Evolutionary conservation across 2,329 filamentous ascomycete genomes (phyloP), one percentile per base, ranked within the genome.

Genomic region (Nigrograna mackinnonii): DNA sequence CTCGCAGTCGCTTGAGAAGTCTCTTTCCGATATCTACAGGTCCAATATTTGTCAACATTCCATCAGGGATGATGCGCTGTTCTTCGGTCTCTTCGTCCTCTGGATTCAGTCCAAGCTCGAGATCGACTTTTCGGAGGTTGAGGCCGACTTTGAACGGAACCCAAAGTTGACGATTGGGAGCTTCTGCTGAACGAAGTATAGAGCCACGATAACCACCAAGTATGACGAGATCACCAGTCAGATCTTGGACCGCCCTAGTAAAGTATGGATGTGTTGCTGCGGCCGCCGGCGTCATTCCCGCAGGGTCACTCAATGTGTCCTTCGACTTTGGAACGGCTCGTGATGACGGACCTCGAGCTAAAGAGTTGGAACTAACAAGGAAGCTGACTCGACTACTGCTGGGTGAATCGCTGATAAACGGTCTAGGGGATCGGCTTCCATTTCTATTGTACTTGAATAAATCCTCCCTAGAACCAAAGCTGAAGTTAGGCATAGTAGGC

Each of bases 151-250:
- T 96, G 60, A 96, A 85, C 0, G 91, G 91, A 2, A 95, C 89
- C 92, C 92, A 97, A 0, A 96, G 73, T 62, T 95, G 90, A n/a
- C 90, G 84, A 59, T 92, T 83, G 4, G 88, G 87, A 6, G 87
- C 80, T 48, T 90, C 85, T 9, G 89, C 86, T 9, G 90, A 95
- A 21, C 91, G 84, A 21, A 97, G 69, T n/a, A 96, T 79, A 0
- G 91, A 96, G 3, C 92, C 92, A 51, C 92, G 80, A 62, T 96
- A 96, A 12, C 92, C 92, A 16, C 92, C 92, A 61, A 97, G 79
- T 21, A 96, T 77, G 6, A 97, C 89, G 6, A 97, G 66, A 60
- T 97, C 92, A 1, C 92, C 91, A 0, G 84, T 88, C 17, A 96
- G 72, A 4, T 82, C 74, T 35, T 86, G 83, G 35, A 95, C 61